phyloP scores from a whole-genome alignment of 441 rosid genomes.

The Omphalea diandra region DNA sequence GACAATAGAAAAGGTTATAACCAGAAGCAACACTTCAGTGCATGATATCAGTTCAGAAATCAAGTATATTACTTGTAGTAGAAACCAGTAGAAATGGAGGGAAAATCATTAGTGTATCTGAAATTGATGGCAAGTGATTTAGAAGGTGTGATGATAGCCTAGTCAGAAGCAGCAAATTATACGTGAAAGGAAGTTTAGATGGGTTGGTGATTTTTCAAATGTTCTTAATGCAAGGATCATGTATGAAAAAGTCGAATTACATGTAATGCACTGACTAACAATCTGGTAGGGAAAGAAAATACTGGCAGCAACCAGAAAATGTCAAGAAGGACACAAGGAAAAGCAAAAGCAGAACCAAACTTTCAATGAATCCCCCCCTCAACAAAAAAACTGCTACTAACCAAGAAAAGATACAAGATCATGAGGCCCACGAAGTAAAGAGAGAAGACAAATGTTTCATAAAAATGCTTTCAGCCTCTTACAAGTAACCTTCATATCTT shows the following conservation, averaged over 20 bases:
- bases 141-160: too few species aligned
- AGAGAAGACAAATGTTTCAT: not conserved
- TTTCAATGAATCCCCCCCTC: not conserved
- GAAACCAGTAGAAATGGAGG: not conserved
- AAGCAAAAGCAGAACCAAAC: not conserved
- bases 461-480: not conserved
- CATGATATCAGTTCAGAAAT: not conserved
- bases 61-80: not conserved
- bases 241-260: not conserved
- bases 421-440: not conserved
- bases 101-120: not conserved
- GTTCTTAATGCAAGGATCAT: not conserved
- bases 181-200: not conserved
- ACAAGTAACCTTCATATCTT: too few species aligned
- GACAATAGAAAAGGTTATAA: not conserved
- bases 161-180: not conserved
- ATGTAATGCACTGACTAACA: not conserved
- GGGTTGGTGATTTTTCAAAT: not conserved
- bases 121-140: not conserved
- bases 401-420: not conserved
- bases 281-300: not conserved
- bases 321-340: not conserved
- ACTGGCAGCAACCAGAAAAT: not conserved
- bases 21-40: not conserved
- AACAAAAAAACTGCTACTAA: not conserved